Percentiles rank a stretch among this genome's conserved stretches.
Conservation (phyloP, 2,329 filamentous ascomycete species). For the Nemania sp. region DNA sequence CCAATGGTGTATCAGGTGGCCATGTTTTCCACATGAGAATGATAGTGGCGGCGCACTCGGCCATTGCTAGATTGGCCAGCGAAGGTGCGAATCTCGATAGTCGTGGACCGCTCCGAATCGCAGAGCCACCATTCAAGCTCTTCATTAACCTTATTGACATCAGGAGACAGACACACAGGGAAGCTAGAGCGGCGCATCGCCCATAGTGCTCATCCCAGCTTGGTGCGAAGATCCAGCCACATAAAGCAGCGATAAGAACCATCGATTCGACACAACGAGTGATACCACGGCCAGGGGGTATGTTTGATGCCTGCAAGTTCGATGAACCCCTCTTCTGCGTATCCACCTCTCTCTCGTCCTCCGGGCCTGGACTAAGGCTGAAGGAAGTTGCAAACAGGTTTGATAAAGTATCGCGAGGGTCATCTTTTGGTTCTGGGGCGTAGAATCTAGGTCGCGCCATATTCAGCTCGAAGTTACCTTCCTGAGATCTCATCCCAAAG, state of each 20-base stretch:
- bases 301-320: neutral
- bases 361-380: slow-evolving; percentile 38
- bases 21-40: slow-evolving; percentile 38
- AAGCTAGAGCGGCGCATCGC: slow-evolving; percentile 33
- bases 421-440: slow-evolving; percentile 37
- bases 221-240: slow-evolving; percentile 35
- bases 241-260: slow-evolving; percentile 33
- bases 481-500: slow-evolving; percentile 25
- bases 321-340: slow-evolving; percentile 4
- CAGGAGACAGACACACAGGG: slow-evolving; percentile 36
- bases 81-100: slow-evolving; percentile 32
- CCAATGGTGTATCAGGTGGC: slow-evolving; percentile 27
- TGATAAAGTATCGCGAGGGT: slow-evolving; percentile 39
- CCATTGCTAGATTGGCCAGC: slow-evolving; percentile 35
- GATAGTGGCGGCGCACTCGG: slow-evolving; percentile 33
- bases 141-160: slow-evolving; percentile 38
- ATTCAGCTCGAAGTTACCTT: slow-evolving; percentile 27
- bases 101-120: slow-evolving; percentile 28
- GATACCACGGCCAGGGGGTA: slow-evolving; percentile 26
- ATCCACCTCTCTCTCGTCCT: slow-evolving; percentile 26
- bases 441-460: slow-evolving; percentile 37
- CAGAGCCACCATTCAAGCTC: slow-evolving; percentile 37
- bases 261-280: slow-evolving; percentile 34
- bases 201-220: slow-evolving; percentile 36
- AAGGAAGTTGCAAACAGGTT: slow-evolving; percentile 41